Conservation (phyloP, 192 early-diverging fungal genomes). For the Cetraspora pellucida region DNA sequence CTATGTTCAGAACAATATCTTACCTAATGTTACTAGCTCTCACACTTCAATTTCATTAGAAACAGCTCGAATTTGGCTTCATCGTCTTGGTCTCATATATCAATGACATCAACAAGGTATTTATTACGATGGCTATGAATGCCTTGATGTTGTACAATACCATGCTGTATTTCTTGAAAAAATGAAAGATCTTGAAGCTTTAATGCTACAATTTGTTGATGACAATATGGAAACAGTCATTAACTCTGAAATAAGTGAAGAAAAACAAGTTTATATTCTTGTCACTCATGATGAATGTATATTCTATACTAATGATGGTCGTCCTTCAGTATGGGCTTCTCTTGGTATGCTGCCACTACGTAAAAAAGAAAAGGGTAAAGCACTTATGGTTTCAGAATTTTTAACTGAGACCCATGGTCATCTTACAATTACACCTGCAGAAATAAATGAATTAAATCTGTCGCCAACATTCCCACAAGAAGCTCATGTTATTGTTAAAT, state of each 20-base stretch:
- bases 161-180: not conserved
- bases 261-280: not conserved
- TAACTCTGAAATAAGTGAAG: not conserved
- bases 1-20: no score
- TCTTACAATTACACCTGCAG: not conserved
- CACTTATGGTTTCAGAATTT: not conserved
- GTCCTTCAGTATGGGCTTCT: not conserved
- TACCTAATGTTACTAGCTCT: no score
- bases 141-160: not conserved
- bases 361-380: conserved; percentile 3
- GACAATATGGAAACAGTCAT: not conserved
- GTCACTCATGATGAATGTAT: conserved; percentile 3
- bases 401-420: not conserved
- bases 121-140: not conserved
- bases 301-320: not conserved
- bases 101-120: not conserved
- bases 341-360: not conserved
- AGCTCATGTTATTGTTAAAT: not conserved
- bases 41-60: not conserved
- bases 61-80: not conserved
- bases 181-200: not conserved
- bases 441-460: not conserved
- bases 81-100: not conserved
- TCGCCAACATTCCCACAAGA: not conserved
- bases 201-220: not conserved